These are phyloP conservation scores for Aquilaria yunnanensis DNA, from an alignment of 345 rosid genomes.

Conservation along the genomic window DNA sequence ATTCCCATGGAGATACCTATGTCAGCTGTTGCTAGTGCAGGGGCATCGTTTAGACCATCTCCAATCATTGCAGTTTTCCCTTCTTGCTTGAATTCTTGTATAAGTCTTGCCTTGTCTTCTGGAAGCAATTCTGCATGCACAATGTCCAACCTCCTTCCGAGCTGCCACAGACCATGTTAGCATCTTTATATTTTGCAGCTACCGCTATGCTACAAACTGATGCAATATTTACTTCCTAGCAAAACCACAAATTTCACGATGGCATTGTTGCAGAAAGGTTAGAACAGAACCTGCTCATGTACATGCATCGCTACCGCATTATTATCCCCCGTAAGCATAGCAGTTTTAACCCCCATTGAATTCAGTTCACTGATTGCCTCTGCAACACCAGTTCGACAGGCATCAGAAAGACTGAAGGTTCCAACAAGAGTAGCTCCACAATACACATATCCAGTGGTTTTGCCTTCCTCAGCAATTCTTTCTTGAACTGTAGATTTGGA, in stretches of 20 bases:
- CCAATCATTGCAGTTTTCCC: slow-evolving; percentile 83
- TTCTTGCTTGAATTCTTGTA: slow-evolving; percentile 40
- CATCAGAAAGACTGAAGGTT: slow-evolving; percentile 65
- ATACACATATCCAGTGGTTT: slow-evolving; percentile 58
- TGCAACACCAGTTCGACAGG: slow-evolving; percentile 63
- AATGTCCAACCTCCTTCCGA: slow-evolving; percentile 47
- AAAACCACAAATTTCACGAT: not conserved
- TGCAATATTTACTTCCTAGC: too few relatives aligned
- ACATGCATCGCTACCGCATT: slow-evolving; percentile 61
- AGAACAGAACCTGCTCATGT: slow-evolving; percentile 57
- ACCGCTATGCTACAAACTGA: not conserved
- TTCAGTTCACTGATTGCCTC: slow-evolving; percentile 62
- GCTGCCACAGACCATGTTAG: slow-evolving; percentile 32
- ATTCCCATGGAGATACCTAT: slow-evolving; percentile 93
- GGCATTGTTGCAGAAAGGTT: not conserved
- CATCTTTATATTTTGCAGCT: not conserved
- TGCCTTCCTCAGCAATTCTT: slow-evolving; percentile 36
- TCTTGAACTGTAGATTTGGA: slow-evolving; percentile 36
- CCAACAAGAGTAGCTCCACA: slow-evolving; percentile 36
- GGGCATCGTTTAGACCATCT: slow-evolving; percentile 92
- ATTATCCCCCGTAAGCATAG: slow-evolving; percentile 87
- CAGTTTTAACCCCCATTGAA: slow-evolving; percentile 45
- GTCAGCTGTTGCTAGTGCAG: slow-evolving; percentile 85
- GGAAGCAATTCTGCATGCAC: slow-evolving; percentile 80
- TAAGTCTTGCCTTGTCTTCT: slow-evolving; percentile 54